Percentiles rank a stretch among this genome's conserved stretches.
Conservation (phyloP, 768 basidiomycete genomes). For the Rhodosporidiobolus sp. region DNA sequence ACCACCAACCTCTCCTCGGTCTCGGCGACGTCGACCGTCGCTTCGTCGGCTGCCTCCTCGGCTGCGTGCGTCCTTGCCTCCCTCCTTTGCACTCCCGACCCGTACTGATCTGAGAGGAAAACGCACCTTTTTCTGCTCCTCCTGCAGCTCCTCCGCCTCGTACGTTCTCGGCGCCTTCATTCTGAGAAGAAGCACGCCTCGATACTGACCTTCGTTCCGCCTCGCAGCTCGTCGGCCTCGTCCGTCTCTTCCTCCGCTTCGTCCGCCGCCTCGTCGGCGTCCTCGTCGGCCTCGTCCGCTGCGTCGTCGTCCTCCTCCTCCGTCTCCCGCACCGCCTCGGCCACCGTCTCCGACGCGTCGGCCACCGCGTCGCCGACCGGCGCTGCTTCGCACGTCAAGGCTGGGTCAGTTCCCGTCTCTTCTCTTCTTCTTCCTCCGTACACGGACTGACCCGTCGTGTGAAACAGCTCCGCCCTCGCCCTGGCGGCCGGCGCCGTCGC, state of each 20-base stretch:
- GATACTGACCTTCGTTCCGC: too few relatives aligned
- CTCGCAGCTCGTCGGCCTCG: not conserved
- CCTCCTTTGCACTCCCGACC: not conserved
- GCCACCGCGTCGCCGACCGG: not conserved
- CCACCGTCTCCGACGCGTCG: not conserved
- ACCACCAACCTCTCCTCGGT: slow-evolving; percentile 24
- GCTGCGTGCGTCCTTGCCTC: not conserved
- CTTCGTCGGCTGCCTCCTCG: slow-evolving; percentile 3
- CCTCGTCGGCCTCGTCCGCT: not conserved
- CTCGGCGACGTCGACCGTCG: slow-evolving; percentile 30
- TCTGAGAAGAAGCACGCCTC: too few relatives aligned
- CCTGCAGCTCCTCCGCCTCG: not conserved
- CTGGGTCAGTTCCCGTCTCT: not conserved
- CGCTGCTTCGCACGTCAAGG: not conserved
- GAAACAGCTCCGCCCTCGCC: not conserved
- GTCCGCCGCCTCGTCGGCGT: not conserved
- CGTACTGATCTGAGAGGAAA: too few relatives aligned
- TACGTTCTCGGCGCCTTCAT: not conserved
- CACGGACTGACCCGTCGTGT: not conserved
- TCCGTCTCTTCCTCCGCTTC: slow-evolving; percentile 5
- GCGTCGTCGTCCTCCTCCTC: not conserved
- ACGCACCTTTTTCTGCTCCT: not conserved
- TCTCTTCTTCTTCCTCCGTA: not conserved
- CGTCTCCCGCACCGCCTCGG: not conserved
- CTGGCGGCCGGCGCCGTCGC: slow-evolving; percentile 7